phyloP scores from a whole-genome alignment of 202 grass and related monocot genomes.

The Zoysia matrella region DNA sequence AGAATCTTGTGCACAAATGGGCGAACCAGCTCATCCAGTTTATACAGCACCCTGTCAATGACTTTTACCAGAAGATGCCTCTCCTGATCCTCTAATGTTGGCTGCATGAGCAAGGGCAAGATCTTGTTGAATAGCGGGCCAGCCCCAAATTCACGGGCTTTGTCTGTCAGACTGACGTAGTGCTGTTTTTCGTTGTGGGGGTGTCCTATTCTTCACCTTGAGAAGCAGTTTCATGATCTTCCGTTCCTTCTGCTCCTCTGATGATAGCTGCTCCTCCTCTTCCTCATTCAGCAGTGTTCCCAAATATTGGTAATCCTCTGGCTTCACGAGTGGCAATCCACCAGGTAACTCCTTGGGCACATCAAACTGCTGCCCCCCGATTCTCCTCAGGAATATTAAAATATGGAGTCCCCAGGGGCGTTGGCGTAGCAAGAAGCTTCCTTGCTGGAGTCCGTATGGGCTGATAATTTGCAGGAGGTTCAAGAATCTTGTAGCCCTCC shows the following conservation, averaged over 20 bases:
- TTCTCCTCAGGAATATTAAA: conserved; percentile 94
- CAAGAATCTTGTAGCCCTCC: conserved; percentile 69
- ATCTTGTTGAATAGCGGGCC: conserved; percentile 97
- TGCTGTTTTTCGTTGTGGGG: conserved; percentile 89
- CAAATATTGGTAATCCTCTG: no score
- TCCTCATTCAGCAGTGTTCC: no score
- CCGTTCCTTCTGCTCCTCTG: no score
- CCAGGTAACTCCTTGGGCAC: conserved; percentile 73
- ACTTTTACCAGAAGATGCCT: no score
- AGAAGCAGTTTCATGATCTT: no score
- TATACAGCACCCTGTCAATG: no score
- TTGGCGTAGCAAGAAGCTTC: conserved; percentile 37
- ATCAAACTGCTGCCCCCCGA: conserved; percentile 93
- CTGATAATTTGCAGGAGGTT: no score
- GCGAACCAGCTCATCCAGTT: no score
- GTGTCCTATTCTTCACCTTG: conserved; percentile 80
- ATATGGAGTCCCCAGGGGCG: conserved; percentile 74
- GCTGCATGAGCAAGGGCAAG: conserved; percentile 1
- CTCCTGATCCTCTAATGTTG: no score
- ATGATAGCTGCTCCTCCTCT: no score
- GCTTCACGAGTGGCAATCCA: no score
- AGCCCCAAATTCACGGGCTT: conserved; percentile 88
- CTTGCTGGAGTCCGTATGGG: no score
- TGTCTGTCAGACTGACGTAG: conserved; percentile 91
- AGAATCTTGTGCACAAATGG: conserved; percentile 34